Evolutionary conservation across 2,329 filamentous ascomycete genomes (phyloP), one percentile per base, ranked within the genome.

Genomic region (Stachybotrys echinatus): DNA sequence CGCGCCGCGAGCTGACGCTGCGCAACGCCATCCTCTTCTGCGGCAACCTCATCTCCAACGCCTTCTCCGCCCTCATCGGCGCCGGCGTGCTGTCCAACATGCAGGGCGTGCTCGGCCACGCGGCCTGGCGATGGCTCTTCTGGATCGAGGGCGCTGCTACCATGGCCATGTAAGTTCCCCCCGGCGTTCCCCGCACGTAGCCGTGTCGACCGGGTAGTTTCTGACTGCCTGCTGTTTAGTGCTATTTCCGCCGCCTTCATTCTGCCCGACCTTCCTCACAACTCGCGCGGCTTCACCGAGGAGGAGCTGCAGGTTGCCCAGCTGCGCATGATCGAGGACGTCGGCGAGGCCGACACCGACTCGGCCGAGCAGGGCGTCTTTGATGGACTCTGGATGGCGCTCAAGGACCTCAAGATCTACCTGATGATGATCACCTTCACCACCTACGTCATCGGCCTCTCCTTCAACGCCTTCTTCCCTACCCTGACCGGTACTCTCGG

Each of bases 391-490:
- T 68, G 76, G 48, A 79, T 85, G 74, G 79, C 80, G 0, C 59
- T 83, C 46, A 81, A 78, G 62, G 83, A 85, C 53, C 17, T 67
- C 54, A 85, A 84, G 69, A 80, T 84, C 53, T 85, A 83, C 58
- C 58, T 85, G 52, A 79, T 85, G 77, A 83, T 83, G 74, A 49
- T 84, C 6, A 80, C 79, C 1, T 78, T 84, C 50, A 80, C 78
- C 3, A 77, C 80, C 4, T 84, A 84, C 53, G 79, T 84, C 7
- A 72, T 83, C 6, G 80, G 81, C 3, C 62, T 74, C 38, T 77
- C 78, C 0, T 82, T 81, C 63, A 81, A 81, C 54, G 77, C 77
- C 39, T 84, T 81, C 63, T 82, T 82, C 63, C 76, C 76, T 0
- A 74, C 73, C 0, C 67, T 81, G 23, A 80, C 79, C 0, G 64